phyloP scores from a whole-genome alignment of 2,329 filamentous ascomycete species.

The Pseudogymnoascus destructans region DNA sequence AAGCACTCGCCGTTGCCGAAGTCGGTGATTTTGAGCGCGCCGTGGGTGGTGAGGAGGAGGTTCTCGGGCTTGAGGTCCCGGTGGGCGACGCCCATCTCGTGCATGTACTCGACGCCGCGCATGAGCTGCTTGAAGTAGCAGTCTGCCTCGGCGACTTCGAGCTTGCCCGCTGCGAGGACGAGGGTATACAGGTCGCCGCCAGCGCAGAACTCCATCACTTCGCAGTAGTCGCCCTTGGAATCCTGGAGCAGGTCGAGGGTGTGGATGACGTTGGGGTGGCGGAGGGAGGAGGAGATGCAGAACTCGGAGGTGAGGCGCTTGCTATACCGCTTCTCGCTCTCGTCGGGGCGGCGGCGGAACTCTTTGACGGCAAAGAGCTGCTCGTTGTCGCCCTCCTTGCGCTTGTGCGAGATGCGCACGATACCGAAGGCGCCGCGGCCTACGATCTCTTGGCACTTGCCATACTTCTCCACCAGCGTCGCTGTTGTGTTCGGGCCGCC shows the following conservation, averaged over 20 bases:
- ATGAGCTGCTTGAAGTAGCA: conserved; percentile 99
- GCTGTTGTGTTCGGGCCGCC: conserved; percentile 59
- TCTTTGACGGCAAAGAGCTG: conserved; percentile 97
- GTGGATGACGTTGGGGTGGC: conserved; percentile 96
- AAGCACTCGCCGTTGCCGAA: conserved; percentile 99
- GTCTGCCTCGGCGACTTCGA: conserved; percentile 85
- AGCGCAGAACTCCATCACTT: conserved; percentile 98
- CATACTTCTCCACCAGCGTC: conserved; percentile 89
- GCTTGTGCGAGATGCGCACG: conserved; percentile 94
- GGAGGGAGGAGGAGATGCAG: conserved; percentile 92
- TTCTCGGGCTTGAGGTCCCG: conserved; percentile 96
- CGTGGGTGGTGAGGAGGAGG: conserved; percentile 80
- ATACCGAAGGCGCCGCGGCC: conserved; percentile 95
- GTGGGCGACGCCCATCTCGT: conserved; percentile 98
- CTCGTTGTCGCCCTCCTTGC: conserved; percentile 67
- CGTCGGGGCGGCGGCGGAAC: conserved; percentile 84
- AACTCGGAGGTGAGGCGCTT: conserved; percentile 96
- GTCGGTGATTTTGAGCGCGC: conserved; percentile 92
- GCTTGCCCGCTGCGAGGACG: conserved; percentile 78
- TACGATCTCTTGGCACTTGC: conserved; percentile 94
- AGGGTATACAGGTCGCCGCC: conserved; percentile 93
- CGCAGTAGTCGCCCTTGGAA: conserved; percentile 92
- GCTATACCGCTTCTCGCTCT: conserved; percentile 94
- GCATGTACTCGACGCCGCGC: conserved; percentile 97
- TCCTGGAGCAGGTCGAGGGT: conserved; percentile 92